Evolutionary conservation across 1,284 basidiomycete species (phyloP).

Genomic region (Papiliotrema terrestris): DNA sequence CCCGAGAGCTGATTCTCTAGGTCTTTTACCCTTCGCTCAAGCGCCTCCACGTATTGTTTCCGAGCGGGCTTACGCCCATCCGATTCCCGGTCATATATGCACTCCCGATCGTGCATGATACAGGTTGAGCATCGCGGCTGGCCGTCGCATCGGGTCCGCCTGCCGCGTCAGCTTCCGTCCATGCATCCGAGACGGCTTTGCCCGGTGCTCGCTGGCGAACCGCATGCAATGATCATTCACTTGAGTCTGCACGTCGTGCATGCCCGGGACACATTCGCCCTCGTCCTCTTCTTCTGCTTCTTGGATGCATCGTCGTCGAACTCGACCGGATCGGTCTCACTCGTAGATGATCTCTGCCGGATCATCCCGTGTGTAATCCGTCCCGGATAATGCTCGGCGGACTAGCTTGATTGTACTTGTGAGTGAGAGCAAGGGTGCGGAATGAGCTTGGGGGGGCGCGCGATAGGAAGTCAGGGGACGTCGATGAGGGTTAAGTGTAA

Average conservation of each 20-base stretch:
- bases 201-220: background rate
- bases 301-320: background rate
- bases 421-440: too few relatives aligned
- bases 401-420: too few relatives aligned
- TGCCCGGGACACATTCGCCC: background rate
- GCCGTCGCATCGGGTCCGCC: slow-evolving; percentile 5
- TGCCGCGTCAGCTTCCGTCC: background rate
- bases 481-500: background rate
- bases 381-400: too few relatives aligned
- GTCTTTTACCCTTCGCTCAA: slow-evolving; percentile 23
- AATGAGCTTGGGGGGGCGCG: too few relatives aligned
- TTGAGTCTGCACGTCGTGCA: background rate
- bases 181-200: too few relatives aligned
- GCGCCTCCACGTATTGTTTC: slow-evolving; percentile 24
- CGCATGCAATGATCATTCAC: background rate
- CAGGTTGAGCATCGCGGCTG: slow-evolving; percentile 1
- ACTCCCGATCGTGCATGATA: slow-evolving; percentile 11
- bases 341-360: background rate
- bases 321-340: background rate
- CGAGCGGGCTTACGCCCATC: slow-evolving; percentile 32
- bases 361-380: background rate
- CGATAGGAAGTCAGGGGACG: background rate
- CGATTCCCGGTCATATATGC: slow-evolving; percentile 20
- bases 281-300: background rate
- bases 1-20: slow-evolving; percentile 16